phyloP scores from a whole-genome alignment of 2,329 filamentous ascomycete species.

The Fusarium graminum region DNA sequence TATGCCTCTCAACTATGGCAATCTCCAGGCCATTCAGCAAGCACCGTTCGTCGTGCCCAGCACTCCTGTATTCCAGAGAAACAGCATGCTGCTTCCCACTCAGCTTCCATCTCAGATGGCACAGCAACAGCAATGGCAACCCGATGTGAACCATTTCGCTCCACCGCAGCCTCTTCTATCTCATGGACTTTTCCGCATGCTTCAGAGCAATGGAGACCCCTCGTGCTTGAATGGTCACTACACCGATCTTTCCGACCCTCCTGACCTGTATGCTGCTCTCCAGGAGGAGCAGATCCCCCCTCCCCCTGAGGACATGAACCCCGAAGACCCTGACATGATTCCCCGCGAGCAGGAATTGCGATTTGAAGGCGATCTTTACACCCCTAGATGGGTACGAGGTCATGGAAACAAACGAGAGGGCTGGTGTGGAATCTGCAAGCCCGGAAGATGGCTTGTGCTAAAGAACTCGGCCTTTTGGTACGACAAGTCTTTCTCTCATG shows the following conservation, averaged over 20 bases:
- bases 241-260: constrained; percentile 78
- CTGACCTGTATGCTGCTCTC: constrained; percentile 81
- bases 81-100: constrained; percentile 69
- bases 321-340: constrained; percentile 78
- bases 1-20: constrained; percentile 66
- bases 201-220: constrained; percentile 80
- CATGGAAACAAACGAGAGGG: constrained; percentile 90
- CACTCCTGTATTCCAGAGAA: constrained; percentile 64
- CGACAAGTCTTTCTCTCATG: constrained; percentile 90
- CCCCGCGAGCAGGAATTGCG: constrained; percentile 84
- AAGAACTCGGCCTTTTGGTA: constrained; percentile 96
- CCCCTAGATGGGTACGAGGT: constrained; percentile 84
- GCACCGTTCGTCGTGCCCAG: constrained; percentile 68
- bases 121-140: constrained; percentile 63
- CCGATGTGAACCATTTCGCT: constrained; percentile 67
- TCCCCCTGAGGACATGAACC: constrained; percentile 85
- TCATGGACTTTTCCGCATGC: constrained; percentile 78
- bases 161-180: constrained; percentile 74
- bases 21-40: constrained; percentile 68
- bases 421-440: constrained; percentile 91
- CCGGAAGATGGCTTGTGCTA: constrained; percentile 85
- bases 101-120: constrained; percentile 65
- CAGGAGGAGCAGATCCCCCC: constrained; percentile 80
- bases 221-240: constrained; percentile 77
- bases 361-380: constrained; percentile 86